A percentile compares a stretch with the other conserved stretches of the same genome.
Conservation (phyloP, 139 green algal species). For the Chlamydomonas applanata region DNA sequence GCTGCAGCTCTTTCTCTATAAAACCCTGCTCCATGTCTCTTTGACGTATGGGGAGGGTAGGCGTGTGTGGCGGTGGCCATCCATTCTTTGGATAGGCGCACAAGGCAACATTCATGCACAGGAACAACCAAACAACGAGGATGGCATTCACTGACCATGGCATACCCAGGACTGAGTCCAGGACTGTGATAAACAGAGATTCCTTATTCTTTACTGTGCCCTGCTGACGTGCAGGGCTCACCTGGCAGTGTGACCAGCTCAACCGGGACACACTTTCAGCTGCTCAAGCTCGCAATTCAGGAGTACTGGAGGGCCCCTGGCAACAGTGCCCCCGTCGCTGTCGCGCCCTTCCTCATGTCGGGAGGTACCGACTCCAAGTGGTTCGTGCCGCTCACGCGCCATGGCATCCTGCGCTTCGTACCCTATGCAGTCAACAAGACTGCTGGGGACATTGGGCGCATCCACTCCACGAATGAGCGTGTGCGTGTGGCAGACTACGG, state of each 20-base stretch:
- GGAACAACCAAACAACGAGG: background rate
- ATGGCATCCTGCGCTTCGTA: constrained; percentile 57
- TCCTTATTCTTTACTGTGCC: background rate
- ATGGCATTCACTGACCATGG: too few relatives aligned
- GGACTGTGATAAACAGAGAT: too few relatives aligned
- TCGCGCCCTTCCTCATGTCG: constrained; percentile 4
- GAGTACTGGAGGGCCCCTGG: too few relatives aligned
- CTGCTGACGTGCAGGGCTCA: constrained; percentile 1
- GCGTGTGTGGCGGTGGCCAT: too few relatives aligned
- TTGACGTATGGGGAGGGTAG: too few relatives aligned
- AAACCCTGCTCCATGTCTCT: too few relatives aligned
- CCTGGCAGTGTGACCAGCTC: constrained; percentile 25
- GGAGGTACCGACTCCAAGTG: constrained; percentile 55
- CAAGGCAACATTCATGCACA: background rate
- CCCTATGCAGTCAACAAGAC: constrained; percentile 29
- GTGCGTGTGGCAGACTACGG: constrained; percentile 28
- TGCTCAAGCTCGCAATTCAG: constrained; percentile 50
- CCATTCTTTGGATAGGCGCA: too few relatives aligned
- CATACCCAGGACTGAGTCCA: too few relatives aligned
- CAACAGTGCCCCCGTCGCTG: too few relatives aligned
- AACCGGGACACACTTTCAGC: constrained; percentile 32
- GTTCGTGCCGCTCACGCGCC: constrained; percentile 39
- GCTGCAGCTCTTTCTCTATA: too few relatives aligned
- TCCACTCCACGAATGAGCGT: constrained; percentile 72
- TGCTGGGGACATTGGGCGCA: constrained; percentile 34